Percentiles rank a stretch among this genome's conserved stretches.
Evolutionary conservation across 2,329 filamentous ascomycete genomes (phyloP).

Genomic region (Aureobasidium pullulans): DNA sequence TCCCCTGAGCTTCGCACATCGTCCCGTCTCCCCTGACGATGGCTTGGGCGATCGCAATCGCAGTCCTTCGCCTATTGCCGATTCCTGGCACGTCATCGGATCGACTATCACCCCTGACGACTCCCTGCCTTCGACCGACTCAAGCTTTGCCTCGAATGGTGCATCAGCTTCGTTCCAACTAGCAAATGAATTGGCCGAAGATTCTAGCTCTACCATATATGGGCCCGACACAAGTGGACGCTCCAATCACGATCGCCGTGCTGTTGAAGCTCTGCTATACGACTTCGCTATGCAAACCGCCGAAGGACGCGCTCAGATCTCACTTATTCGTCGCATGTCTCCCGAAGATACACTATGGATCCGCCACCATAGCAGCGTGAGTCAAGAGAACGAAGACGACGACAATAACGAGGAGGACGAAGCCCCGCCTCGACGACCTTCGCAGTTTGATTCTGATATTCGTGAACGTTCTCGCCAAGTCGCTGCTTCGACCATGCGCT

Average conservation of each 20-base stretch:
- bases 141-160: constrained; percentile 70
- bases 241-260: not conserved
- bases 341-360: not conserved
- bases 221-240: not conserved
- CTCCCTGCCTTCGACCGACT: constrained; percentile 69
- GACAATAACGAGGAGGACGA: not conserved
- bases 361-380: not conserved
- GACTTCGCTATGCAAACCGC: constrained; percentile 12
- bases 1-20: constrained; percentile 1
- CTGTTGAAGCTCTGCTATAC: constrained; percentile 7
- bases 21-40: constrained; percentile 15
- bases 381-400: not conserved
- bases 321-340: not conserved
- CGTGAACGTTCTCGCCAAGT: constrained; percentile 4
- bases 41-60: constrained; percentile 79
- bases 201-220: not conserved
- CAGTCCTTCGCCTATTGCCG: constrained; percentile 54
- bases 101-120: constrained; percentile 75
- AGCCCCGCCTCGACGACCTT: not conserved
- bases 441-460: not conserved
- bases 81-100: constrained; percentile 73
- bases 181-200: not conserved
- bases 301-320: constrained; percentile 9
- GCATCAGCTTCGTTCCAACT: constrained; percentile 38
- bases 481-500: constrained; percentile 5